Evolutionary conservation across 2,329 filamentous ascomycete genomes (phyloP).

Genomic region (Rhinocladiella similis): DNA sequence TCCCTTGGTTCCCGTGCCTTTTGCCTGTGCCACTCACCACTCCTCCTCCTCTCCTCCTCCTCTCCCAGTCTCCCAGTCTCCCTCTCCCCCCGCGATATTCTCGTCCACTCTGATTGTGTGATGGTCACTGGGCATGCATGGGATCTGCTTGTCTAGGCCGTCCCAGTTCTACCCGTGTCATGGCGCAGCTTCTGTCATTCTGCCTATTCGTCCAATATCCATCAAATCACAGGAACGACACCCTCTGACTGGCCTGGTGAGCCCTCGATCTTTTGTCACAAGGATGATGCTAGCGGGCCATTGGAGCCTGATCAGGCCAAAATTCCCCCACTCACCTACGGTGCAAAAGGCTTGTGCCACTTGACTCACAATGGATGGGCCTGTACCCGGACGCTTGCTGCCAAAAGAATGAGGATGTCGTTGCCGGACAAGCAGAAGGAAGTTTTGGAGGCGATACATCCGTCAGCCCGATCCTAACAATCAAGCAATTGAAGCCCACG

Average conservation of each 20-base stretch:
- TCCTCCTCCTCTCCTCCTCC: neutral
- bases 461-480: too few species aligned
- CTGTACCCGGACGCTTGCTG: neutral
- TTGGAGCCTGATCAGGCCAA: neutral
- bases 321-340: neutral
- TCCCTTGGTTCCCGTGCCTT: neutral
- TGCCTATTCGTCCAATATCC: slow-evolving; percentile 3
- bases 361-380: slow-evolving; percentile 6
- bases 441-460: too few species aligned
- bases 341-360: neutral
- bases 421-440: too few species aligned
- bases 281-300: neutral
- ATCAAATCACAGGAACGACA: slow-evolving; percentile 1
- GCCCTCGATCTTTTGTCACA: neutral
- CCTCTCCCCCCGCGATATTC: slow-evolving; percentile 6
- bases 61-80: neutral
- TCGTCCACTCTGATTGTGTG: neutral
- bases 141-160: neutral
- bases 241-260: neutral
- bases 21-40: slow-evolving; percentile 1
- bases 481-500: too few species aligned
- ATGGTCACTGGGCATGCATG: neutral
- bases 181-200: slow-evolving; percentile 3
- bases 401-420: neutral
- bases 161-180: slow-evolving; percentile 4